A percentile compares a stretch with the other conserved stretches of the same genome.
These are phyloP conservation scores for Ramularia endophylla DNA, from an alignment of 2,329 filamentous ascomycete species.

Conservation along the genomic window DNA sequence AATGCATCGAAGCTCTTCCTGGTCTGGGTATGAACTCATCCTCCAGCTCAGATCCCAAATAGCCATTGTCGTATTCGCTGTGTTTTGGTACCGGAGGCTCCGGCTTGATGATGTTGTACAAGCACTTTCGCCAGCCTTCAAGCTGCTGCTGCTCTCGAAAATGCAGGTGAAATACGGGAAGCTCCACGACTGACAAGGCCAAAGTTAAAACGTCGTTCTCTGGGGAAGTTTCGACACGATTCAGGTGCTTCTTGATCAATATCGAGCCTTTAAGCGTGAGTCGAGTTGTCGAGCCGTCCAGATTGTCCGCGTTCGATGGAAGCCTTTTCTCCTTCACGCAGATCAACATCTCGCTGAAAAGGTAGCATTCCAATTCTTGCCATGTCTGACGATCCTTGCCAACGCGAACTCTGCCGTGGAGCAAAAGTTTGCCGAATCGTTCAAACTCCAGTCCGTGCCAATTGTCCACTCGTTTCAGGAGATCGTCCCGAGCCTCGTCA, in stretches of 20 bases:
- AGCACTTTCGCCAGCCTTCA: constrained; percentile 82
- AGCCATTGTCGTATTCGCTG: constrained; percentile 63
- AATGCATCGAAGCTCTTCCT: constrained; percentile 70
- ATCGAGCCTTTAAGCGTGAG: constrained; percentile 97
- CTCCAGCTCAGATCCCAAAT: constrained; percentile 32
- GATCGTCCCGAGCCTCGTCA: constrained; percentile 77
- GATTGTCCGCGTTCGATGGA: constrained; percentile 38
- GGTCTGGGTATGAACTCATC: constrained; percentile 40
- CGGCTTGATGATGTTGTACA: constrained; percentile 70
- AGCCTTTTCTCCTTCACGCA: constrained; percentile 97
- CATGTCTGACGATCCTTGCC: constrained; percentile 95
- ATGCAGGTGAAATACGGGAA: constrained; percentile 88
- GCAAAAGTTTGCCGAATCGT: constrained; percentile 83
- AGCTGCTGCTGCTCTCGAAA: constrained; percentile 80
- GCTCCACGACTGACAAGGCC: constrained; percentile 81
- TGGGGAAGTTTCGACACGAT: constrained; percentile 67
- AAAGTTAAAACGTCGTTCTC: constrained; percentile 85
- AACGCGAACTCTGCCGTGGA: constrained; percentile 85
- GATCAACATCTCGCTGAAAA: constrained; percentile 98
- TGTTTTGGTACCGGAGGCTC: constrained; percentile 58
- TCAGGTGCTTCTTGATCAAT: constrained; percentile 94
- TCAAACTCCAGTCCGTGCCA: constrained; percentile 96
- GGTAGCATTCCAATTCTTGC: constrained; percentile 95
- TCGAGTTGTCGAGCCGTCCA: constrained; percentile 56
- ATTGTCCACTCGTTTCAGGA: constrained; percentile 87